Percentiles rank a stretch among this genome's conserved stretches.
phyloP scores from a whole-genome alignment of 2,329 filamentous ascomycete species.

The Epichloe sp. region DNA sequence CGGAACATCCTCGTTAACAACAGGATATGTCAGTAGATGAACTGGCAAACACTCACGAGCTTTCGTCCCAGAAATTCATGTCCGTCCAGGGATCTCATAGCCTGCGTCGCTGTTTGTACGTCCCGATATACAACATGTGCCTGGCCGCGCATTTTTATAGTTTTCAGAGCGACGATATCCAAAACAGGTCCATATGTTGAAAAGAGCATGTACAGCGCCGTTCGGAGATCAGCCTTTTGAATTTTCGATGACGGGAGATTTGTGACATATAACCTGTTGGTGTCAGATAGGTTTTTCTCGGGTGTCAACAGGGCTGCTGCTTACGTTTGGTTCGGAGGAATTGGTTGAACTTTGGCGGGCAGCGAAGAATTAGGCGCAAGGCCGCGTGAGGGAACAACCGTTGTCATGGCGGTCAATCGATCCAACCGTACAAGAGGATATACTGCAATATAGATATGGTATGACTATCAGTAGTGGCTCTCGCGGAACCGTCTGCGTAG shows the following conservation, averaged over 20 bases:
- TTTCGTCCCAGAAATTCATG: conserved; percentile 74
- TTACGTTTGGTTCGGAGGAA: conserved; percentile 65
- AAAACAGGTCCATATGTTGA: conserved; percentile 87
- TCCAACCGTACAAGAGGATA: background rate
- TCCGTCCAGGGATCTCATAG: conserved; percentile 78
- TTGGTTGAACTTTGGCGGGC: conserved; percentile 37
- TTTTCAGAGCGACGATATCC: conserved; percentile 83
- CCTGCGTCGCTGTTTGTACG: conserved; percentile 81
- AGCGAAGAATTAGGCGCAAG: conserved; percentile 29
- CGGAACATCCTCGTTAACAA: background rate
- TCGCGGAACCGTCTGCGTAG: background rate
- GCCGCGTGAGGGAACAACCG: conserved; percentile 25
- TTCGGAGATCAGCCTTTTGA: conserved; percentile 75
- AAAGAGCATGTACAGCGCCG: conserved; percentile 84
- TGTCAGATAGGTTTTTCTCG: conserved; percentile 2
- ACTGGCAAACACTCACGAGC: conserved; percentile 47
- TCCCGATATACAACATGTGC: conserved; percentile 88
- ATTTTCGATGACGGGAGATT: conserved; percentile 81
- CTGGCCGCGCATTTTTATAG: conserved; percentile 86
- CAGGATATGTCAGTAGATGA: background rate
- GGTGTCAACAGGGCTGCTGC: conserved; percentile 13
- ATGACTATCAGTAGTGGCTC: background rate
- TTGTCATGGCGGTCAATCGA: conserved; percentile 17
- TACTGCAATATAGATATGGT: background rate
- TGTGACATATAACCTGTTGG: conserved; percentile 66